Evolutionary conservation across 371 early-diverging fungal species (phyloP), one percentile per base, ranked within the genome.

Genomic region (Mortierella sp.): DNA sequence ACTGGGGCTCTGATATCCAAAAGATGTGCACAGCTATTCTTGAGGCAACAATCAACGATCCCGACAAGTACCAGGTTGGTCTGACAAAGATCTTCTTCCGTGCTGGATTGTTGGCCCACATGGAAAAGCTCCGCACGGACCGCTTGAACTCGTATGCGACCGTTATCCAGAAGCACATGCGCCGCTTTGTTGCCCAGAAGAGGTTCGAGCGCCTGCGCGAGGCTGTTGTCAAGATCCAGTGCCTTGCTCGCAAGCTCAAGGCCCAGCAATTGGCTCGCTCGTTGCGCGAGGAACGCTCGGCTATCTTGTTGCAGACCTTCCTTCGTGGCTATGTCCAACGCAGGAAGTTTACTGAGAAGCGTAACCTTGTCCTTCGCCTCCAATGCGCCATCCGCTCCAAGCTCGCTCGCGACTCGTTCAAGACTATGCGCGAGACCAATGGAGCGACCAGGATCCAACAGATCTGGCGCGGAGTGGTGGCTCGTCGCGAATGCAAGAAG

Each of bases 51-150:
- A 91, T 97, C 60, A 75, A 72, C 7, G 92, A 92, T 66, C 73
- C 70, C 7, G 95, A 94, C 72, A 92, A 95, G 75, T 99, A 91
- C 79, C 98, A 97, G 84, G 83, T 99, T 18, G 99, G 99, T 68
- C 80, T 89, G 46, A 95, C 97, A 9, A 98, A 96, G 82, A 93
- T 99, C 61, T 99, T 99, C 82, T 98, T 99, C 93, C 92, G 97
- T 26, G 94, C 98, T 52, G 98, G 98, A 58, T 94, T 91, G 80
- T 85, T 97, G 55, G 97, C 97, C 11, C 90, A 85, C 68, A 81
- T 97, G 59, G 97, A 97, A 73, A 95, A 95, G 81, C 84, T 91
- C 45, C 89, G 97, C 52, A 85, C 92, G 6, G 95, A 95, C 67
- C 85, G 91, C 44, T 86, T 93, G 74, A 90, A 91, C 43, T 85